These are phyloP conservation scores for Torrubiellomyces zombiae DNA, from an alignment of 2,329 filamentous ascomycete genomes.

Conservation along the genomic window DNA sequence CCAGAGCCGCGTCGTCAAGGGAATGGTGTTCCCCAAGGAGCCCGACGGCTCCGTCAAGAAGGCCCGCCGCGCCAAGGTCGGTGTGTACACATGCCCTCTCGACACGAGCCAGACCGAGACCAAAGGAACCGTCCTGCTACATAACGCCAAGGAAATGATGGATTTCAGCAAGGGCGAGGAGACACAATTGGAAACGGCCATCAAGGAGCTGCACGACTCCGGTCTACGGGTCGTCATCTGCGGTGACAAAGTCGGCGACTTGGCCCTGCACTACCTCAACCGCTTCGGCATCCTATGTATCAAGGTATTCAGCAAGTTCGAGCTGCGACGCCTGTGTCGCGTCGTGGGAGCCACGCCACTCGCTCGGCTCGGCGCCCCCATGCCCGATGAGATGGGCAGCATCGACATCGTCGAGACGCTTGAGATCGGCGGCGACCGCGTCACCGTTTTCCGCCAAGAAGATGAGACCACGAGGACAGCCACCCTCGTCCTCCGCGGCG, in stretches of 20 bases:
- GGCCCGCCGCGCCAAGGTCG: conserved; percentile 83
- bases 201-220: conserved; percentile 93
- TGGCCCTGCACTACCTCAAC: conserved; percentile 96
- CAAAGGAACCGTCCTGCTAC: conserved; percentile 90
- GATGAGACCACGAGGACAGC: conserved; percentile 82
- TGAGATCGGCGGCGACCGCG: conserved; percentile 93
- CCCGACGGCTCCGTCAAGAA: conserved; percentile 89
- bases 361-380: conserved; percentile 84
- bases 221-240: conserved; percentile 84
- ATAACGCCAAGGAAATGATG: conserved; percentile 97
- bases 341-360: conserved; percentile 95
- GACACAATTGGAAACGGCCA: conserved; percentile 68
- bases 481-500: conserved; percentile 83
- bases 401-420: conserved; percentile 93
- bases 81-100: conserved; percentile 89
- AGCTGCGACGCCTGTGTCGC: conserved; percentile 83
- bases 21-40: conserved; percentile 95
- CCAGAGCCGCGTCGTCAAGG: conserved; percentile 86
- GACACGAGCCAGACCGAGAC: conserved; percentile 95
- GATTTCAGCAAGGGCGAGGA: conserved; percentile 98
- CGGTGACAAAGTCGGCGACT: conserved; percentile 83
- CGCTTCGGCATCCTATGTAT: conserved; percentile 90
- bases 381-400: conserved; percentile 98
- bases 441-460: conserved; percentile 97
- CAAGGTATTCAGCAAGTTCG: conserved; percentile 96